Percentiles rank a stretch among this genome's conserved stretches.
Evolutionary conservation across 495 filamentous ascomycete genomes (phyloP).

Genomic region (Letharia columbiana): DNA sequence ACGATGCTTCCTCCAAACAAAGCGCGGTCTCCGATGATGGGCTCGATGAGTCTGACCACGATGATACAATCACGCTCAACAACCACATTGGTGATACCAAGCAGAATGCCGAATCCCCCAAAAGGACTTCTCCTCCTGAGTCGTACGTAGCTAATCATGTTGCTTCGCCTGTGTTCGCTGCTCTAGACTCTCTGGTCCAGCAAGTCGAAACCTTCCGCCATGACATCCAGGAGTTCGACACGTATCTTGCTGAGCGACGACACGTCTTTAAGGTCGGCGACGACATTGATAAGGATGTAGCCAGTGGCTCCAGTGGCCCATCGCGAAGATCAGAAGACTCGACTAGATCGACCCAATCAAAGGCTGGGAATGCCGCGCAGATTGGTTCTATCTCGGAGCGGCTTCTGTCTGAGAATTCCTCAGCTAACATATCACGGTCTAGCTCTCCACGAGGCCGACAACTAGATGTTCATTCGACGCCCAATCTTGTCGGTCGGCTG

Average conservation of each 20-base stretch:
- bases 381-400: constrained; percentile 24
- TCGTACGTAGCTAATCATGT: not conserved
- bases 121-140: not conserved
- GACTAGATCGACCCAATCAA: constrained; percentile 6
- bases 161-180: constrained; percentile 32
- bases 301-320: constrained; percentile 12
- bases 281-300: constrained; percentile 23
- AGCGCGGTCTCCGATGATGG: not conserved
- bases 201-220: constrained; percentile 57
- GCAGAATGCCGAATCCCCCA: not conserved
- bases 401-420: constrained; percentile 19
- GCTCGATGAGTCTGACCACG: constrained; percentile 3
- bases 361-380: constrained; percentile 3
- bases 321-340: constrained; percentile 17
- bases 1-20: constrained; percentile 33
- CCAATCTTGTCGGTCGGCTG: constrained; percentile 17
- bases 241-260: constrained; percentile 63
- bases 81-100: not conserved
- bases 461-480: constrained; percentile 10
- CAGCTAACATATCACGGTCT: constrained; percentile 18
- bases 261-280: constrained; percentile 54
- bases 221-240: constrained; percentile 69
- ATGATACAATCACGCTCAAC: constrained; percentile 13
- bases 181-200: constrained; percentile 46
- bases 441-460: constrained; percentile 26